Conservation (phyloP, 345 rosid genomes). For the Cochlearia excelsa region DNA sequence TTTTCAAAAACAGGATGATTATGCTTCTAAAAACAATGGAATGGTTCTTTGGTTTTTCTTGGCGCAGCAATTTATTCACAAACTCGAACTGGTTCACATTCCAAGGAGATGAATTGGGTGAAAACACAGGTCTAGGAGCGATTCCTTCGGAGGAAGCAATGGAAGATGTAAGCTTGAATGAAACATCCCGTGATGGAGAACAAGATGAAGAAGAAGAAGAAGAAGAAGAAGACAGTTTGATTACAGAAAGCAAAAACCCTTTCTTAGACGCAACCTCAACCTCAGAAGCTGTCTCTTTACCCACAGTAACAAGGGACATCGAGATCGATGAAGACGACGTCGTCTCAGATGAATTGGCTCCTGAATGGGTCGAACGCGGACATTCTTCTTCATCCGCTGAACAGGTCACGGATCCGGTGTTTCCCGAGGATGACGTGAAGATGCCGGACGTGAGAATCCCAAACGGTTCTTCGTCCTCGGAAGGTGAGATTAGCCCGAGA, state of each 20-base stretch:
- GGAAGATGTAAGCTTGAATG: slow-evolving; percentile 83
- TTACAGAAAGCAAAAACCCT: slow-evolving; percentile 39
- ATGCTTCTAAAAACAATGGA: slow-evolving; percentile 9
- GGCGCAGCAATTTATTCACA: slow-evolving; percentile 74
- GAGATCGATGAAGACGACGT: slow-evolving; percentile 59
- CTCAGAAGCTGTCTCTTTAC: slow-evolving; percentile 35
- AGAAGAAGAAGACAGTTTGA: slow-evolving; percentile 55
- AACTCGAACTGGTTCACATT: slow-evolving; percentile 97
- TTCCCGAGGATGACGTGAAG: slow-evolving; percentile 35
- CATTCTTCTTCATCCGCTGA: slow-evolving; percentile 44
- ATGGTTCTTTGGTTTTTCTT: slow-evolving; percentile 5
- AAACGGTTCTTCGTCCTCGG: slow-evolving; percentile 36
- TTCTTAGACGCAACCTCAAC: slow-evolving; percentile 30
- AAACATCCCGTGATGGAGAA: slow-evolving; percentile 67
- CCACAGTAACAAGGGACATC: slow-evolving; percentile 16
- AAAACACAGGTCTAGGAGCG: slow-evolving; percentile 47
- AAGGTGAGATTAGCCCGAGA: slow-evolving; percentile 37
- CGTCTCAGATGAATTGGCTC: slow-evolving; percentile 50
- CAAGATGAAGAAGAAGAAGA: slow-evolving; percentile 65
- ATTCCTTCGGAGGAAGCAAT: slow-evolving; percentile 60
- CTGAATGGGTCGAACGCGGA: slow-evolving; percentile 84
- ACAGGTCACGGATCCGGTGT: slow-evolving; percentile 41
- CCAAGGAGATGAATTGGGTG: slow-evolving; percentile 70
- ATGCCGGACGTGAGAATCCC: slow-evolving; percentile 43
- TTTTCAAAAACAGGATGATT: too few species aligned